These are phyloP conservation scores for Zasmidium angulare DNA, from an alignment of 2,329 filamentous ascomycete genomes.

Conservation along the genomic window DNA sequence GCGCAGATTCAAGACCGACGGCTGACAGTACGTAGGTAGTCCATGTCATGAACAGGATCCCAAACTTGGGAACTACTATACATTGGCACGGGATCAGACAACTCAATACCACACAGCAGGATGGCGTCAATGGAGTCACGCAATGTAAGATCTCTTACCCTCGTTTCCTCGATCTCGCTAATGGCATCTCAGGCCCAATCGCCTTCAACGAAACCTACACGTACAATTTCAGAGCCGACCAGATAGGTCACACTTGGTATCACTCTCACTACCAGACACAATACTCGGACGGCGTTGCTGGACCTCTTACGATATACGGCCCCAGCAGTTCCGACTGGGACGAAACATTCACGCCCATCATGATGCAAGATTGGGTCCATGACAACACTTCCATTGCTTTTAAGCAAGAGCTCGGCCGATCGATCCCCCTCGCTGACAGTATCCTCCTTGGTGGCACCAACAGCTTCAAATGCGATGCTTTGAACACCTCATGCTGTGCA, in stretches of 20 bases:
- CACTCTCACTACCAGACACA: constrained; percentile 45
- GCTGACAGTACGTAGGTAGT: constrained; percentile 12
- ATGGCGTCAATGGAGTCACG: constrained; percentile 52
- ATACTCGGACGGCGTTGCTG: constrained; percentile 41
- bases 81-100: constrained; percentile 56
- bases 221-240: constrained; percentile 39
- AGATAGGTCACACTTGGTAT: constrained; percentile 33
- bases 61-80: constrained; percentile 50
- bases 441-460: constrained; percentile 19
- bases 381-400: constrained; percentile 19
- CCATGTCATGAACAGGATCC: constrained; percentile 40
- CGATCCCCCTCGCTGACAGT: constrained; percentile 25
- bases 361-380: constrained; percentile 23
- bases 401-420: constrained; percentile 30
- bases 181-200: constrained; percentile 52
- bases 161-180: background rate
- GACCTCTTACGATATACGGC: constrained; percentile 42
- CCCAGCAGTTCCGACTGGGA: constrained; percentile 42
- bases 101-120: constrained; percentile 54
- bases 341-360: constrained; percentile 25
- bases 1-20: background rate
- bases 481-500: constrained; percentile 18
- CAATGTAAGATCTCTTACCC: constrained; percentile 48
- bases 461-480: constrained; percentile 16
- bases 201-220: constrained; percentile 54